These are phyloP conservation scores for Hsuehochloa calcarea DNA, from an alignment of 176 grass and related monocot genomes.

Conservation along the genomic window DNA sequence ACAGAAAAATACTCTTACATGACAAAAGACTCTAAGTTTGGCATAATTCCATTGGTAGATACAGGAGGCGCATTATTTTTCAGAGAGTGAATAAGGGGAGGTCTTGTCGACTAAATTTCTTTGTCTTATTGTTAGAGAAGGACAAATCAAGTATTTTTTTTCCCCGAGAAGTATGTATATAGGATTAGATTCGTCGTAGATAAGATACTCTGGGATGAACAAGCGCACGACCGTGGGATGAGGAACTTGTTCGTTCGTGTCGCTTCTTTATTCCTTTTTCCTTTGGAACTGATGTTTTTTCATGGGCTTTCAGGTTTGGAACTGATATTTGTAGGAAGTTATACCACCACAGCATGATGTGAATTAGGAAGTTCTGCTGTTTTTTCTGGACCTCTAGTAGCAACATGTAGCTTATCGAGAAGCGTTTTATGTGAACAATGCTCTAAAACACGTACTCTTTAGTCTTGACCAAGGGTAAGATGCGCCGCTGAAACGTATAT, in stretches of 20 bases:
- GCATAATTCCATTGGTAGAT: neutral
- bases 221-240: neutral
- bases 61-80: neutral
- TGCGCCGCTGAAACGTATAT: neutral
- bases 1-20: no score
- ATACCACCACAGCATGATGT: neutral
- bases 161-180: neutral
- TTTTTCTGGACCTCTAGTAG: neutral
- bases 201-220: neutral
- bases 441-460: neutral
- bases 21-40: no score
- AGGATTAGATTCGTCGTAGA: neutral
- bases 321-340: neutral
- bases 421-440: neutral
- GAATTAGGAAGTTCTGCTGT: neutral
- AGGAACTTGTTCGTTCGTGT: neutral
- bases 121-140: neutral
- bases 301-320: neutral
- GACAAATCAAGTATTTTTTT: neutral
- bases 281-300: neutral
- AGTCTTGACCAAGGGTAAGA: slow-evolving; percentile 8
- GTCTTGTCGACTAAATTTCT: neutral
- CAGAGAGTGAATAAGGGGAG: neutral
- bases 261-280: no score
- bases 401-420: neutral